A percentile compares a stretch with the other conserved stretches of the same genome.
These are phyloP conservation scores for Fusarium sp. DNA, from an alignment of 2,329 filamentous ascomycete genomes.

Conservation along the genomic window DNA sequence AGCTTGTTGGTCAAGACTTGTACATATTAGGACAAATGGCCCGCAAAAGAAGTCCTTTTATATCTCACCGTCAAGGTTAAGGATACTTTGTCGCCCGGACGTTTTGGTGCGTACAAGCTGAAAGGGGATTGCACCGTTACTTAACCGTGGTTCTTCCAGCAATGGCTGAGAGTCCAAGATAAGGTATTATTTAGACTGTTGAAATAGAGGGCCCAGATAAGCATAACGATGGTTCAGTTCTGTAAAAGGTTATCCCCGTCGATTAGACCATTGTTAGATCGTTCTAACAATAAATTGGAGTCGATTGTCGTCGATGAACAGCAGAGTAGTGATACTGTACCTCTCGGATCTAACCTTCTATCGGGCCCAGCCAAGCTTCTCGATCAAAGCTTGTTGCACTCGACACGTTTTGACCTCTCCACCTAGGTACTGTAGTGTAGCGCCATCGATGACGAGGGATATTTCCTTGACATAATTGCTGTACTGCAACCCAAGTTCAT, in stretches of 20 bases:
- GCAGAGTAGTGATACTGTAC: background rate
- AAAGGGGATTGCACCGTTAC: conserved; percentile 10
- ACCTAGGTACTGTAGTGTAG: background rate
- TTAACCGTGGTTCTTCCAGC: background rate
- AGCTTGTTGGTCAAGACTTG: conserved; percentile 38
- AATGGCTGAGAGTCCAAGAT: background rate
- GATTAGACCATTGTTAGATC: background rate
- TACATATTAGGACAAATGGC: conserved; percentile 31
- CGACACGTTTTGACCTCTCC: conserved; percentile 13
- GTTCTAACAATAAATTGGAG: background rate
- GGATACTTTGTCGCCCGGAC: conserved; percentile 3
- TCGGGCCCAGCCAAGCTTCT: conserved; percentile 19
- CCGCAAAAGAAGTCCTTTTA: conserved; percentile 34
- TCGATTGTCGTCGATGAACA: background rate
- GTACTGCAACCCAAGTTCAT: conserved; percentile 2
- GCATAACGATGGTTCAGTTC: no score
- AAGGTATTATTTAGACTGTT: background rate
- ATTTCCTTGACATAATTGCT: background rate
- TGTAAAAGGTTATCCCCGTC: background rate
- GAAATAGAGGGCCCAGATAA: background rate
- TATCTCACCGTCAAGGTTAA: conserved; percentile 15
- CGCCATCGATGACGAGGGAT: background rate
- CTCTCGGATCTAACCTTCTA: conserved; percentile 16
- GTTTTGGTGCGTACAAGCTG: background rate
- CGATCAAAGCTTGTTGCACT: conserved; percentile 22